These are phyloP conservation scores for Ceratocystis papillata DNA, from an alignment of 2,329 filamentous ascomycete genomes.

Conservation along the genomic window DNA sequence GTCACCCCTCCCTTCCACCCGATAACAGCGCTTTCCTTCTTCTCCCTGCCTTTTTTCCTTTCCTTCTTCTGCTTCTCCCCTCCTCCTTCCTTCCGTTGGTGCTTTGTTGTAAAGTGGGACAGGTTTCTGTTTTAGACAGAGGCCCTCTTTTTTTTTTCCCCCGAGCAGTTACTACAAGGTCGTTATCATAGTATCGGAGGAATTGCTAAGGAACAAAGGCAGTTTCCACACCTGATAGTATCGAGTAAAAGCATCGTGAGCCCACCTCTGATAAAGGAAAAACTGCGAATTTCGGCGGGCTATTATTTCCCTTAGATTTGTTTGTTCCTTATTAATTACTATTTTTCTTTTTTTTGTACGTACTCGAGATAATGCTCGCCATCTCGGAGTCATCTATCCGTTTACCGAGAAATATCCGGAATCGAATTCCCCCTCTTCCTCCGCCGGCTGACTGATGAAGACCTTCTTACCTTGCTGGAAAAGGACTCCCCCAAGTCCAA, in stretches of 20 bases:
- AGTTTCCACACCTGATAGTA: conserved; percentile 19
- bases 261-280: not conserved
- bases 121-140: not conserved
- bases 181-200: conserved; percentile 3
- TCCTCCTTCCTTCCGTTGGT: not conserved
- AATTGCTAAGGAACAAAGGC: not conserved
- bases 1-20: conserved; percentile 14
- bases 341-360: not conserved
- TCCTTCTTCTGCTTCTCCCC: not conserved
- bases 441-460: not conserved
- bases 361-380: not conserved
- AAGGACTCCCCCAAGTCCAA: not conserved
- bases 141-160: not conserved
- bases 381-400: conserved; percentile 6
- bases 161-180: not conserved
- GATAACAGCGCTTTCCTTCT: conserved; percentile 10
- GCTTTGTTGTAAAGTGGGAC: conserved; percentile 15
- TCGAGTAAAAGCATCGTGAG: conserved; percentile 14
- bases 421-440: not conserved
- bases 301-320: not conserved
- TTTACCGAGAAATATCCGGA: conserved; percentile 13
- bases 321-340: not conserved
- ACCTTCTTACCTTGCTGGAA: not conserved
- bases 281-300: not conserved
- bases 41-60: not conserved